Evolutionary conservation across 108 stramenopile genomes (phyloP), one percentile per base, ranked within the genome.

Genomic region (Cyclotella cryptica): DNA sequence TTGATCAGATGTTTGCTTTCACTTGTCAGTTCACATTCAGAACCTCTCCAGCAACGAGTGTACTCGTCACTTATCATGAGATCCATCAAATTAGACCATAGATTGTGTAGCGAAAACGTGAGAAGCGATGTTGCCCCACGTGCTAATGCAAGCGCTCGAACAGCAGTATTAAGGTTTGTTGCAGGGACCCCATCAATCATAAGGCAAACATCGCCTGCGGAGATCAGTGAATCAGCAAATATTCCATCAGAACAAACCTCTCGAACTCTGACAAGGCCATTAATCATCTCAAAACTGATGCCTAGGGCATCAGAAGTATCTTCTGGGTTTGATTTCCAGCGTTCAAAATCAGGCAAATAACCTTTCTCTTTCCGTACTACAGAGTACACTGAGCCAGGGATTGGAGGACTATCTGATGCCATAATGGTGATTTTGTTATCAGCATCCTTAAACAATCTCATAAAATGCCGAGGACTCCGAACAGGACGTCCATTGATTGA

Each of bases 401-500:
- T 68, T 43, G 77, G 69, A 41, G 68, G 68, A 22, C 58, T 24
- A 26, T 62, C 62, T 24, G 77, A 77, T 29, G 67, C 67, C 60
- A 63, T 70, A 39, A 77, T 54, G 14, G 40, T 30, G 35, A 77
- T 24, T 49, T 70, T 69, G 35, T 53, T 43, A 8, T 27, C 61
- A n/a, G 53, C 13, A 47, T 77, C 77, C 52, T 70, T 77, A 13
- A 70, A 62, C 46, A 70, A 61, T 22, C 77, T 42, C 35, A 70
- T 70, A 51, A 77, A 69, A n/a, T 68, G 69, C n/a, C 69, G 60
- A 42, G 77, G 77, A 63, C 45, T 70, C 30, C 68, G 59, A 35
- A 77, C 61, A 21, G 45, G 58, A 29, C 60, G 68, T 17, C 77
- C 77, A 63, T 77, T 77, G 59, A 77, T 70, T 12, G 77, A 45